Conservation (phyloP, 768 basidiomycete genomes). For the Leucocoprinus leucothites region DNA sequence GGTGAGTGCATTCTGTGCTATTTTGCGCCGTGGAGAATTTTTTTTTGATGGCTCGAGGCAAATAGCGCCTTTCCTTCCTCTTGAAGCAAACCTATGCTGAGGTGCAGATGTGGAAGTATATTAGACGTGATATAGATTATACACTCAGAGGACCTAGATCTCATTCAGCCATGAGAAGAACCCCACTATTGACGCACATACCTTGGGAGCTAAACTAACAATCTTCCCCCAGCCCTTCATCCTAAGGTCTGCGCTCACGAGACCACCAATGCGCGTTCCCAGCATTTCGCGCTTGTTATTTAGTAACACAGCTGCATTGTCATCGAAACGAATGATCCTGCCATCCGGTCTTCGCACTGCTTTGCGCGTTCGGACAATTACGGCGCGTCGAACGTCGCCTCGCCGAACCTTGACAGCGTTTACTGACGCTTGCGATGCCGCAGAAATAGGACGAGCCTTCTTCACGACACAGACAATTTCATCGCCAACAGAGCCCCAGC, state of each 20-base stretch:
- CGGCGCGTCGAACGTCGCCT: conserved; percentile 93
- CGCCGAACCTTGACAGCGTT: conserved; percentile 87
- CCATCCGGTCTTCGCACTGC: conserved; percentile 85
- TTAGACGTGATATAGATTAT: conserved; percentile 7
- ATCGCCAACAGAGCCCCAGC: conserved; percentile 91
- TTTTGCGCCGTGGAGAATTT: too few relatives aligned
- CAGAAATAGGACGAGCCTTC: conserved; percentile 78
- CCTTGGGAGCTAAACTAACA: conserved; percentile 88
- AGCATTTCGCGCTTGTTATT: conserved; percentile 97
- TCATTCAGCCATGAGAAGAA: neutral
- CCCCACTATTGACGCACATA: conserved; percentile 28
- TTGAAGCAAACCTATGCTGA: too few relatives aligned
- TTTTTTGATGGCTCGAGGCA: too few relatives aligned
- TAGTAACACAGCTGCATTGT: conserved; percentile 91
- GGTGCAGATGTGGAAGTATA: too few relatives aligned
- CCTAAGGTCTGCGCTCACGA: conserved; percentile 88
- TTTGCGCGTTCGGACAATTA: conserved; percentile 93
- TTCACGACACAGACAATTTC: conserved; percentile 96
- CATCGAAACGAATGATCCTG: conserved; percentile 85
- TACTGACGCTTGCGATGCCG: conserved; percentile 60
- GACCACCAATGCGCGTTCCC: conserved; percentile 90
- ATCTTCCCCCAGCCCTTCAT: conserved; percentile 96
- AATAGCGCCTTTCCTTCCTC: too few relatives aligned
- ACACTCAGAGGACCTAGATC: conserved; percentile 17
- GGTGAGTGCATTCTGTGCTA: too few relatives aligned